These are phyloP conservation scores for Croton setiger DNA, from an alignment of 441 rosid species.

Conservation along the genomic window DNA sequence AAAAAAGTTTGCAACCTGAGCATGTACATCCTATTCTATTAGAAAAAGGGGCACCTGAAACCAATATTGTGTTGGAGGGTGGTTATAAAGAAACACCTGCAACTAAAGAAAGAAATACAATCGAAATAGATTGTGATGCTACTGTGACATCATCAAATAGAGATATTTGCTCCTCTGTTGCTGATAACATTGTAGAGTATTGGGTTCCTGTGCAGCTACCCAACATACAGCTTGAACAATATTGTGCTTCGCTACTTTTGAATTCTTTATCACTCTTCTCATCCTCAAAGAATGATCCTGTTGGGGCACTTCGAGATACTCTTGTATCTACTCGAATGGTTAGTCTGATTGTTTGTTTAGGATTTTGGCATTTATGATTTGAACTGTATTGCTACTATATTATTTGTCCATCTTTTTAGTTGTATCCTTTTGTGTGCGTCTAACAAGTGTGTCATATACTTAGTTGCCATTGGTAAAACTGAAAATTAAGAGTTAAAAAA, in stretches of 20 bases:
- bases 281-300: slow-evolving; percentile 50
- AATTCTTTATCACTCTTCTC: slow-evolving; percentile 61
- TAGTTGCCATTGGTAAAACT: no score
- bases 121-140: slow-evolving; percentile 29
- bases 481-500: no score
- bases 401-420: neutral
- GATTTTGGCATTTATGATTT: no score
- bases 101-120: slow-evolving; percentile 38
- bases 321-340: slow-evolving; percentile 72
- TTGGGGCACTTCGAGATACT: slow-evolving; percentile 61
- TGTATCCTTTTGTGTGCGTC: no score
- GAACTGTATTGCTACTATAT: neutral
- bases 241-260: slow-evolving; percentile 68
- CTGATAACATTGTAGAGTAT: slow-evolving; percentile 41
- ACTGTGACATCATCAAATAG: slow-evolving; percentile 1
- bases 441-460: neutral
- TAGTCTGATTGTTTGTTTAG: slow-evolving; percentile 2
- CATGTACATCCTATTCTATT: slow-evolving; percentile 9
- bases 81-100: slow-evolving; percentile 19
- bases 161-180: no score
- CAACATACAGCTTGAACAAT: slow-evolving; percentile 84
- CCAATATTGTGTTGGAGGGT: slow-evolving; percentile 27
- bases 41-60: slow-evolving; percentile 16
- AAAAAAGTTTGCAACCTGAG: slow-evolving; percentile 27
- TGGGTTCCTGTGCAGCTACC: slow-evolving; percentile 93